Evolutionary conservation across 169 alveolate genomes (phyloP), one percentile per base, ranked within the genome.

Genomic region (Cryptosporidium sp.): DNA sequence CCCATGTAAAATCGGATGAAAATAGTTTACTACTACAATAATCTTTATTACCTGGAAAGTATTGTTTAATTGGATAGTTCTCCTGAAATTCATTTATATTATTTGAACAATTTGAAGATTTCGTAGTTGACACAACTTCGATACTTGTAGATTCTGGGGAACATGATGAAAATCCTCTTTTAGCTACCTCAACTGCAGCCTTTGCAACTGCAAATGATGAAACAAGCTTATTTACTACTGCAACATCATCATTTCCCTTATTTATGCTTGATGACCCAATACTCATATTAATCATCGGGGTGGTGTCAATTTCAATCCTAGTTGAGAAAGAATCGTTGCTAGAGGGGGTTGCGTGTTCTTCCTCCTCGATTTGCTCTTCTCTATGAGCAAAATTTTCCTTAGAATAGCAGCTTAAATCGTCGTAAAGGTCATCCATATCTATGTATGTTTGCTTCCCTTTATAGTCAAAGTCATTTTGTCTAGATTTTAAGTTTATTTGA

Each of bases 1-100:
- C 98, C 98, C 98, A 95, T 4, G 98, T 95, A 69, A 91, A 93
- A 70, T 94, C 96, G 33, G 68, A 51, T n/a, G 72, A 35, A 14
- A 60, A 60, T 3, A n/a, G 35, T 9, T 37, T 53, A 37, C 61
- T 52, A 9, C 60, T 60, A 39, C 23, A 18, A 51, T 58, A 37
- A 23, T 73, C 60, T 60, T 53, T 73, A 56, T 73, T 73, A 53
- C 86, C 71, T 56, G 58, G 61, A 39, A 73, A 37, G 86, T 73
- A 73, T n/a, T 65, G 71, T 33, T 73, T 35, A 56, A 73, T 60
- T 12, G 86, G 65, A 33, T 73, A 73, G 52, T 45, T 29, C 10
- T 56, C 86, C 35, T 53, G 86, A 18, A 35, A 73, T 37, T 73
- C 71, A 29, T 14, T 21, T 26, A 44, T 51, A 4, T 42, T 35